phyloP scores from a whole-genome alignment of 331 rosid genomes.

The Pyrus hybrid region DNA sequence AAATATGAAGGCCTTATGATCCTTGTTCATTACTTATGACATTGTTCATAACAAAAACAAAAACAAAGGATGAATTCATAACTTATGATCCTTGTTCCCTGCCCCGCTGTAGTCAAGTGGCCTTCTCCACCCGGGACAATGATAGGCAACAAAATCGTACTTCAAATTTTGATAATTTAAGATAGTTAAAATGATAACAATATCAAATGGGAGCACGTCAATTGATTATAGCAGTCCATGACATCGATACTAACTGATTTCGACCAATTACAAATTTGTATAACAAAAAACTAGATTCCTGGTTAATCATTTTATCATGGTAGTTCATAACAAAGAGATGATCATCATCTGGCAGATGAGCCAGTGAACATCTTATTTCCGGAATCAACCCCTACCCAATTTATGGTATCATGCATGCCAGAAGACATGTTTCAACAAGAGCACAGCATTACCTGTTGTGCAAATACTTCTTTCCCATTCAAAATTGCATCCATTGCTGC shows the following conservation, averaged over 20 bases:
- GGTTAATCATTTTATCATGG: background rate
- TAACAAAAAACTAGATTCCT: background rate
- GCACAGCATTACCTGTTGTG: conserved; percentile 55
- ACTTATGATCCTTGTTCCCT: background rate
- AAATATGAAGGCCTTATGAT: background rate
- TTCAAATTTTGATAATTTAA: background rate
- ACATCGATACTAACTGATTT: background rate
- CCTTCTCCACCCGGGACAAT: background rate
- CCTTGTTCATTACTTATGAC: background rate
- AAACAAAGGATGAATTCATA: background rate
- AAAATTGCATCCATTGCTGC: conserved; percentile 83
- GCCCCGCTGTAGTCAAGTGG: background rate
- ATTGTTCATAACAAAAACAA: background rate
- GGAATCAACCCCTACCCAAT: background rate
- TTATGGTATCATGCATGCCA: background rate
- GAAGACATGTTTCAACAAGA: conserved; percentile 19
- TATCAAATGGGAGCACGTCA: background rate
- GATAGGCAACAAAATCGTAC: background rate
- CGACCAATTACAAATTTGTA: background rate
- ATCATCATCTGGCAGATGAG: background rate
- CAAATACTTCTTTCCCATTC: conserved; percentile 74
- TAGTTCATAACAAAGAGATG: background rate
- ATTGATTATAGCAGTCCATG: background rate
- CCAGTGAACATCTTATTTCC: background rate
- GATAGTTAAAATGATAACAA: background rate